Percentiles rank a stretch among this genome's conserved stretches.
These are phyloP conservation scores for Excoecaria agallocha DNA, from an alignment of 345 rosid species.

Conservation along the genomic window DNA sequence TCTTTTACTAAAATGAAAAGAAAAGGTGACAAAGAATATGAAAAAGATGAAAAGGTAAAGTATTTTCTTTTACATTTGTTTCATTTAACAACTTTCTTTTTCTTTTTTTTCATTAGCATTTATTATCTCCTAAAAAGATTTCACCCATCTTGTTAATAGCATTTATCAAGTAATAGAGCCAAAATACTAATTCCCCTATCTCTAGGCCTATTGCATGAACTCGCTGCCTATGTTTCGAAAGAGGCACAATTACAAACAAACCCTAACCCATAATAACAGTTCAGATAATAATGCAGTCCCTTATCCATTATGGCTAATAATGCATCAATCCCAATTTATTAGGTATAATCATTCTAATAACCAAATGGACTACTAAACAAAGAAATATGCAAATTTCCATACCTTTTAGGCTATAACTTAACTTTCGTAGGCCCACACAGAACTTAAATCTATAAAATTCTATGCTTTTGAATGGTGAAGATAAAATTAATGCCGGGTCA, in stretches of 20 bases:
- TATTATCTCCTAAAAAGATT: too few relatives aligned
- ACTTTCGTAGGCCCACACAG: neutral
- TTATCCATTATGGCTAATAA: neutral
- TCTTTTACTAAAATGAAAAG: too few relatives aligned
- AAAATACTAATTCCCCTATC: neutral
- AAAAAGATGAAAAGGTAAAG: too few relatives aligned
- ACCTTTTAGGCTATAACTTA: neutral
- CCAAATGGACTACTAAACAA: constrained; percentile 1
- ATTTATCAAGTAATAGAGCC: neutral
- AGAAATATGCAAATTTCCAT: neutral
- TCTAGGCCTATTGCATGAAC: neutral
- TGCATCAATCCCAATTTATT: neutral
- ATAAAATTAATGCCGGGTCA: neutral
- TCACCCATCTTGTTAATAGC: too few relatives aligned
- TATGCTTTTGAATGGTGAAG: neutral
- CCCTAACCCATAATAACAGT: too few relatives aligned
- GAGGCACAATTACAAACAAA: neutral
- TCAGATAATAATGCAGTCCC: neutral
- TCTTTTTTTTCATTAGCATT: too few relatives aligned
- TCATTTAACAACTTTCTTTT: too few relatives aligned
- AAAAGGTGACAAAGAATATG: too few relatives aligned
- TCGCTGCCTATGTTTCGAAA: neutral
- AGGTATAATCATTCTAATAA: neutral
- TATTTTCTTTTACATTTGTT: too few relatives aligned
- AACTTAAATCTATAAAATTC: neutral